Evolutionary conservation across 495 filamentous ascomycete species (phyloP), one percentile per base, ranked within the genome.

Genomic region (Podospora conica): DNA sequence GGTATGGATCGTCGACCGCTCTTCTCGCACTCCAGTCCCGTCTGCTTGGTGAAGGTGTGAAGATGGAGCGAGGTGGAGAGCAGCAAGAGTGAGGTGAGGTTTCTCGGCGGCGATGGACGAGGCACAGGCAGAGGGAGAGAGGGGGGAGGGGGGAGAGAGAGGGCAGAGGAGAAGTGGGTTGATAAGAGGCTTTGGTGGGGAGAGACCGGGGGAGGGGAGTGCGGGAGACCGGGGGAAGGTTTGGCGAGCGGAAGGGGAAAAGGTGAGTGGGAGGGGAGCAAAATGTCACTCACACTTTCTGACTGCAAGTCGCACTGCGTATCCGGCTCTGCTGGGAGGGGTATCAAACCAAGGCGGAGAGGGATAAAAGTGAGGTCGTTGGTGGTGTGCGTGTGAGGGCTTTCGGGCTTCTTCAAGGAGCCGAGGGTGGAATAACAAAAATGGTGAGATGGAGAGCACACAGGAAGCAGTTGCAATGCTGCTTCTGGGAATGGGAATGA

Each of bases 281-380:
- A 71, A 69, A 66, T 69, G 69, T 63, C 62, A 73, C 74, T 71
- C 70, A 77, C 75, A 65, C 68, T 64, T 33, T 68, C 70, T 65
- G 48, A 62, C 69, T 71, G 68, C 65, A 71, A 70, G 73, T 75
- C 66, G 68, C 67, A 74, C 73, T 72, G 65, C 63, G 70, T 66
- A 67, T 71, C 67, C 69, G 72, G 74, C 67, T 69, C 69, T 69
- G 70, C 68, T 72, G 71, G 63, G 68, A 74, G 72, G 73, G 72
- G 70, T 72, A 68, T 69, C 65, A 62, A 66, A 73, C 70, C 65
- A 53, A 66, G 65, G 57, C 62, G 60, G 66, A 55, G 31, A 62
- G 55, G 57, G 23, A 48, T 65, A 53, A 55, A 48, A 61, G 56
- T 60, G 65, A 60, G 59, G 31, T 57, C 18, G 58, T 64, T 28